phyloP scores from a whole-genome alignment of 75 land plant species.

The Ceratopteris richardii region DNA sequence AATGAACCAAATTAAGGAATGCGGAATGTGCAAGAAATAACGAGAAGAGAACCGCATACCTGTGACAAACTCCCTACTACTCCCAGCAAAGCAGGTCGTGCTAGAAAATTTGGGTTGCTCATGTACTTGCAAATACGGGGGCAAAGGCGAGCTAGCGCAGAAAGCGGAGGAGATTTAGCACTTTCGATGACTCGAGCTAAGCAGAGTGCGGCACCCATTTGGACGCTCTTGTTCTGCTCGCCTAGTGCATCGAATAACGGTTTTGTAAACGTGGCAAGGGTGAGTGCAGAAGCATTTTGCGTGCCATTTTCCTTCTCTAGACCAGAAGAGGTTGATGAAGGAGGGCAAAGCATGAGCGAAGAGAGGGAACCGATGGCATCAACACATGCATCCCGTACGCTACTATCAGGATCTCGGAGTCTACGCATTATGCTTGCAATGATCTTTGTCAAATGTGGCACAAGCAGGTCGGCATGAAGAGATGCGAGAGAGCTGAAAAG shows the following conservation, averaged over 20 bases:
- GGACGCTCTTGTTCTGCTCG: constrained; percentile 70
- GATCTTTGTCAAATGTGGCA: constrained; percentile 57
- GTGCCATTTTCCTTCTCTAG: constrained; percentile 2
- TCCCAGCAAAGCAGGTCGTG: constrained; percentile 53
- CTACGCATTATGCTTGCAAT: constrained; percentile 42
- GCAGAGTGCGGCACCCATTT: constrained; percentile 72
- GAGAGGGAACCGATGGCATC: constrained; percentile 48
- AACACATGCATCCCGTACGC: constrained; percentile 61
- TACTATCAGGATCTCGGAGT: constrained; percentile 64
- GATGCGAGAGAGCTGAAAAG: constrained; percentile 36
- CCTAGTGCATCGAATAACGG: constrained; percentile 70
- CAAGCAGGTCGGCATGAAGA: constrained; percentile 34
- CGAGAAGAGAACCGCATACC: constrained; percentile 30
- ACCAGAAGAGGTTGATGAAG: background rate
- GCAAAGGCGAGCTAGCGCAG: constrained; percentile 57
- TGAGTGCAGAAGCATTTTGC: constrained; percentile 6
- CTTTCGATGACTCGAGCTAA: constrained; percentile 20
- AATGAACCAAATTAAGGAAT: too few relatives aligned
- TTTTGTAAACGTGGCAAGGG: constrained; percentile 40
- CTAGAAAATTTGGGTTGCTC: constrained; percentile 50
- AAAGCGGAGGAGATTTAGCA: constrained; percentile 28
- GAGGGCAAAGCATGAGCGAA: constrained; percentile 20
- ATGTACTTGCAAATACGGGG: constrained; percentile 61
- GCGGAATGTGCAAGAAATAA: too few relatives aligned
- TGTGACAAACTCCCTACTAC: constrained; percentile 64